A percentile compares a stretch with the other conserved stretches of the same genome.
phyloP scores from a whole-genome alignment of 2,329 filamentous ascomycete genomes.

The Metarhizium anisopliae region DNA sequence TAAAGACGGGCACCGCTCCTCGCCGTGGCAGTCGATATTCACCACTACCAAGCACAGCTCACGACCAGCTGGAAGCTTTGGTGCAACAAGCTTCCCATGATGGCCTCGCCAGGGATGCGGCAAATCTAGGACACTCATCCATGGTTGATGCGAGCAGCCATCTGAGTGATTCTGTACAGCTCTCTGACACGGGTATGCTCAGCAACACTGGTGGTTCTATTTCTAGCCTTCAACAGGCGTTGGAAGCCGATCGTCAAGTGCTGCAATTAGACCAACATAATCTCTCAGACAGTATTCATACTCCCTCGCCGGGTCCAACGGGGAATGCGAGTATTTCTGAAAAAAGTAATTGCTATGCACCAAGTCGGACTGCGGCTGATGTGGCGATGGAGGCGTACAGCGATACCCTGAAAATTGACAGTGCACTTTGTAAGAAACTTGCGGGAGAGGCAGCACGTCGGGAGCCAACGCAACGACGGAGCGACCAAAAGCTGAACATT shows the following conservation, averaged over 20 bases:
- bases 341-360: background rate
- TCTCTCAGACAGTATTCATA: background rate
- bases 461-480: constrained; percentile 41
- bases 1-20: constrained; percentile 24
- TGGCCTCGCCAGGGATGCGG: background rate
- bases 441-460: constrained; percentile 39
- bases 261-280: background rate
- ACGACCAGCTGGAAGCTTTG: constrained; percentile 24
- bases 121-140: constrained; percentile 1
- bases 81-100: constrained; percentile 6
- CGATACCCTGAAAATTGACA: constrained; percentile 37
- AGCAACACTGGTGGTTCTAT: constrained; percentile 6
- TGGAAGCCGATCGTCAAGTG: background rate
- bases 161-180: constrained; percentile 7
- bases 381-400: constrained; percentile 41
- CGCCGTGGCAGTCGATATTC: constrained; percentile 15
- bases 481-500: constrained; percentile 46
- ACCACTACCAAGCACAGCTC: constrained; percentile 15
- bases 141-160: background rate
- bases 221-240: background rate
- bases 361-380: constrained; percentile 32
- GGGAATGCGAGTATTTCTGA: constrained; percentile 3
- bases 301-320: background rate
- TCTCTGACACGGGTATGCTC: constrained; percentile 7
- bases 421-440: constrained; percentile 46